Base-by-base conservation (phyloP, 2,329 filamentous ascomycete species). In the Talaromyces funiculosus region DNA sequence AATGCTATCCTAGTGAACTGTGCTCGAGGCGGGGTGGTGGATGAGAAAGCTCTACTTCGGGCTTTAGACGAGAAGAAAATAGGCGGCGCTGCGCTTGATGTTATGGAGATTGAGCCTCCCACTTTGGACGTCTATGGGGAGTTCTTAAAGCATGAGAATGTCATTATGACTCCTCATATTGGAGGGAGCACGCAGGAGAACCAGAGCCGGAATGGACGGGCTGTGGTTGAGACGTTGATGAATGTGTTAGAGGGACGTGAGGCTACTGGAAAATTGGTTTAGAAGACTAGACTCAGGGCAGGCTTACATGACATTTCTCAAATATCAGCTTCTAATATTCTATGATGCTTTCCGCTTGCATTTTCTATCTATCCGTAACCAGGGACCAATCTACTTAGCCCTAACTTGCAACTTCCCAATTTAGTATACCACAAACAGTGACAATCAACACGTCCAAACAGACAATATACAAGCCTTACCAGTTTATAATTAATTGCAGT, bases 131-230 rank as follows among this genome's bases (percentile, higher is more conserved):
- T 61, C n/a, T 76, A 76, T 42, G 55, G 47, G 5, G 63, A 65
- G 9, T 62, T 76, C 0, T 72, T 72, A 68, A 59, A 67, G 1
- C 40, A 43, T 53, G 53, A 57, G 4, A 67, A 71, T 0, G 68
- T 72, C 7, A 60, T 77, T 1, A 75, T 76, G 59, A 77, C 74
- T 6, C 77, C 77, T 1, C 77, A 79, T 56, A 69, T 79, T 38
- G 78, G 78, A 4, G 78, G 76, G 1, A 72, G 76, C 0, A 80
- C 78, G 4, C 64, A 63, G 14, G 67, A 75, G 60, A 74, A 68
- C 7, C 74, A 76, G 61, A 59, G 47, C n/a, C 33, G 26, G 9
- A 61, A 20, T 37, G 55, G 60, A 10, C 18, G 54, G 14, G 60
- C 55, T 24, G 55, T 59, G 29, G 67, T 69, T 51, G 64, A 67